A percentile compares a stretch with the other conserved stretches of the same genome.
Conservation (phyloP, 495 filamentous ascomycete species). For the Penicillium lividum region DNA sequence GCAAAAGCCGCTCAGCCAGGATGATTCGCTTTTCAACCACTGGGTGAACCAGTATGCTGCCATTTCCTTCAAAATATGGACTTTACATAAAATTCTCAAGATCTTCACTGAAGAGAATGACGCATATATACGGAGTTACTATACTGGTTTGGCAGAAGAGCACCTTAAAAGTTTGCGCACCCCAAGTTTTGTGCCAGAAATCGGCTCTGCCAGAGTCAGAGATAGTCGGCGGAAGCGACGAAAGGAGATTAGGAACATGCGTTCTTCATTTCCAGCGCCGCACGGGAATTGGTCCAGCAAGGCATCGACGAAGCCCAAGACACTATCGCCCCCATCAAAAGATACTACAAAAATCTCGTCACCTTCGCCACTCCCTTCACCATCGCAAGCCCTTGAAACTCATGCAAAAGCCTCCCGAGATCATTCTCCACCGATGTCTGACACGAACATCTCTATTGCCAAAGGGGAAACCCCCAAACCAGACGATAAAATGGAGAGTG, state of each 20-base stretch:
- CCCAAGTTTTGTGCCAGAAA: background rate
- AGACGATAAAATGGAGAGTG: too few relatives aligned
- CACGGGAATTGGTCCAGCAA: background rate
- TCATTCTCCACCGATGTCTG: background rate
- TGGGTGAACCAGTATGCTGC: slow-evolving; percentile 12
- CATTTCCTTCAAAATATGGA: background rate
- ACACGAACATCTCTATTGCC: too few relatives aligned
- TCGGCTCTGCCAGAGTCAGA: background rate
- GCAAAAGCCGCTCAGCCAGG: slow-evolving; percentile 26
- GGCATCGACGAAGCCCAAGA: background rate
- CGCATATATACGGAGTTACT: background rate
- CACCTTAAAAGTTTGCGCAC: background rate
- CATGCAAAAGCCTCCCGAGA: background rate
- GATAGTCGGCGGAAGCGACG: background rate
- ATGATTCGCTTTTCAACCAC: slow-evolving; percentile 16
- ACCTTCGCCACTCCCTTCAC: background rate
- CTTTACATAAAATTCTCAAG: background rate
- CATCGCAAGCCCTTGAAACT: background rate
- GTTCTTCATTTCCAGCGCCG: background rate
- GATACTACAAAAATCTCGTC: background rate
- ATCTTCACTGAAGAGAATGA: background rate
- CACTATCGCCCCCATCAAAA: background rate
- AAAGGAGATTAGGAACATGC: background rate
- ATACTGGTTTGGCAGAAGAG: background rate
- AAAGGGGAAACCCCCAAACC: too few relatives aligned